Base-by-base conservation (phyloP, 23 red algal species). In the Cyanidioschyzon merolae region DNA sequence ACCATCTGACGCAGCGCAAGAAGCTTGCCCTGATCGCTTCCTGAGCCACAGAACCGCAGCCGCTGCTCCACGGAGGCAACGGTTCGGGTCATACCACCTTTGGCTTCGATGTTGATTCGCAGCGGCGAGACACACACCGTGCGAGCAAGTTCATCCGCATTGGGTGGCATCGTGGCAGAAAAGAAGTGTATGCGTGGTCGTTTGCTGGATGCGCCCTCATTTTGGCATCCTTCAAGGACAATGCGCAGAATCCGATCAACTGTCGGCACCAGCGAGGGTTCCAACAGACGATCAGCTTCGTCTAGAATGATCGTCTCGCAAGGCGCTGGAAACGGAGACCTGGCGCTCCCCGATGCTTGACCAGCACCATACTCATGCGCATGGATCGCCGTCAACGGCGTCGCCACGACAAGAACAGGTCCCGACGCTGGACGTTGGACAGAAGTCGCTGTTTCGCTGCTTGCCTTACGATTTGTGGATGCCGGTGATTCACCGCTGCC, bases 281-380 rank as follows among this genome's bases (percentile, higher is more conserved):
- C 84, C 39, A 96, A 76, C 54, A 96, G 59, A 79, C 88, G 82
- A 50, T 96, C 92, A 17, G 87, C 92, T 77, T 96, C 92, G 83
- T 96, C 92, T 58, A 96, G 50, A 24, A 96, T 85, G 1, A 96
- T 32, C 63, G 29, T 71, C 12, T 15, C n/a, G 30, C 63, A 71
- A 7, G 63, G 63, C 12, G 21, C n/a, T 35, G 63, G 63, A 32
- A 71, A 32, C 16, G 63, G 63, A 7, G n/a, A 32, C 7, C 21
- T 7, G 45, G 12, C 21, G 7, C 21, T 54, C 12, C 12, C 21
- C 21, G 45, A 15, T 54, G 7, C 45, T 15, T 54, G 45, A 7
- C 21, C 21, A 3, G 29, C 16, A 7, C 12, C n/a, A 32, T 71
- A 7, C 29, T 71, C 63, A 7, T 32, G 29, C 63, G 63, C 63